Percentiles rank a stretch among this genome's conserved stretches.
Conservation (phyloP, 2,329 filamentous ascomycete species). For the Fusarium kyushuense region DNA sequence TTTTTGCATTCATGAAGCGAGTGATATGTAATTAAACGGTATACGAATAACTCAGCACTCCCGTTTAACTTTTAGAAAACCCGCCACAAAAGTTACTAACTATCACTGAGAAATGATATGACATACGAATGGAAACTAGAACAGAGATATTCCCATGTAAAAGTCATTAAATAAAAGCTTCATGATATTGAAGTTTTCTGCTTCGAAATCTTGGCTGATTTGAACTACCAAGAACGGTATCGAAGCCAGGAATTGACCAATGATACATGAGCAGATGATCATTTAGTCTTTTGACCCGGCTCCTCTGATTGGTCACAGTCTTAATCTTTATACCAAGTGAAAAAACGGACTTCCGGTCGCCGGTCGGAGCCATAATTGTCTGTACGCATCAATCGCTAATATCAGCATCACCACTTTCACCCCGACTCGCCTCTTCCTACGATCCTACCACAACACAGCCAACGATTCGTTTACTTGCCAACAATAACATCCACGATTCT, state of each 20-base stretch:
- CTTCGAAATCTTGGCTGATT: neutral
- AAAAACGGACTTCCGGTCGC: conserved; percentile 41
- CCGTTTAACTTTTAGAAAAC: neutral
- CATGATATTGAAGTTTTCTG: neutral
- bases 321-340: conserved; percentile 28
- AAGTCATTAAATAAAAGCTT: too few species aligned
- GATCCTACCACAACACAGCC: neutral
- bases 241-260: conserved; percentile 38
- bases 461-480: neutral
- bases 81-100: neutral
- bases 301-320: conserved; percentile 38
- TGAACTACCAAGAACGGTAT: conserved; percentile 12
- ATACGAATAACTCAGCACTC: too few species aligned
- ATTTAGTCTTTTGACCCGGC: conserved; percentile 9
- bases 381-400: conserved; percentile 24
- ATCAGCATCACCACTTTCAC: conserved; percentile 26
- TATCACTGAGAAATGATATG: neutral
- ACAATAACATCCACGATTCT: too few species aligned
- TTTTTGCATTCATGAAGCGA: conserved; percentile 13
- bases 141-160: too few species aligned
- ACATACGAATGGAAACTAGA: neutral
- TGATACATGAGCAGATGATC: conserved; percentile 13
- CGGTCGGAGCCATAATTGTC: conserved; percentile 13
- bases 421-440: conserved; percentile 3
- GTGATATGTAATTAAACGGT: conserved; percentile 16